These are phyloP conservation scores for Bipolaris victoriae DNA, from an alignment of 2,329 filamentous ascomycete species.

Conservation along the genomic window DNA sequence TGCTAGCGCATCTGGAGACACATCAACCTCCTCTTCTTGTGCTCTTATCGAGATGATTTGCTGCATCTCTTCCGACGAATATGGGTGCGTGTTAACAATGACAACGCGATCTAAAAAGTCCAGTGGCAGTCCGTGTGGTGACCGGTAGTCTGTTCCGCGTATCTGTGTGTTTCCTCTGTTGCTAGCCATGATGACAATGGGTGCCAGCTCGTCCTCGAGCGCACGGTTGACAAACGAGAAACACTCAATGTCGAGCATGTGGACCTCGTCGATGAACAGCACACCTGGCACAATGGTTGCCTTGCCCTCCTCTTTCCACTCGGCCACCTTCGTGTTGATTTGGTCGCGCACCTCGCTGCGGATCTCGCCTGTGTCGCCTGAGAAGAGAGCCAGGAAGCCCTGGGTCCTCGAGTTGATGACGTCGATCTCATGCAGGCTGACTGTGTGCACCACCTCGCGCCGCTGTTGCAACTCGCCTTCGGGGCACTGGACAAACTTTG, in stretches of 20 bases:
- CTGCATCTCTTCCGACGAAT: slow-evolving; percentile 81
- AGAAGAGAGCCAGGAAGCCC: slow-evolving; percentile 95
- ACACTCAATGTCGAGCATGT: slow-evolving; percentile 99
- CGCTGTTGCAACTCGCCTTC: slow-evolving; percentile 97
- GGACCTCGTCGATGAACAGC: slow-evolving; percentile 97
- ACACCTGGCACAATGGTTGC: slow-evolving; percentile 97
- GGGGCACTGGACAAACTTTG: slow-evolving; percentile 96
- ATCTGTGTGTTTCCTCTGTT: slow-evolving; percentile 93
- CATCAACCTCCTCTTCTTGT: slow-evolving; percentile 93
- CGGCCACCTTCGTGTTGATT: slow-evolving; percentile 98
- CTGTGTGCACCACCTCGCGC: slow-evolving; percentile 95
- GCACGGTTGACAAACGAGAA: slow-evolving; percentile 99
- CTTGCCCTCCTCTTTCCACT: slow-evolving; percentile 99
- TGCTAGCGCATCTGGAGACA: slow-evolving; percentile 86
- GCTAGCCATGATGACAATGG: slow-evolving; percentile 99
- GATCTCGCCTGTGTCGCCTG: slow-evolving; percentile 97
- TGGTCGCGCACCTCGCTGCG: slow-evolving; percentile 96
- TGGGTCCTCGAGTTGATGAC: slow-evolving; percentile 99
- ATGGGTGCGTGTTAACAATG: slow-evolving; percentile 92
- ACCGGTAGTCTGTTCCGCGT: slow-evolving; percentile 89
- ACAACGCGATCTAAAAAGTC: slow-evolving; percentile 96
- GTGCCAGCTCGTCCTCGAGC: slow-evolving; percentile 90
- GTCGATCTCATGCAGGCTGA: slow-evolving; percentile 96
- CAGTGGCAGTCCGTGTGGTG: slow-evolving; percentile 89
- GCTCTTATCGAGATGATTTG: slow-evolving; percentile 93